phyloP scores from a whole-genome alignment of 768 basidiomycete species.

The Podaxis rugospora region DNA sequence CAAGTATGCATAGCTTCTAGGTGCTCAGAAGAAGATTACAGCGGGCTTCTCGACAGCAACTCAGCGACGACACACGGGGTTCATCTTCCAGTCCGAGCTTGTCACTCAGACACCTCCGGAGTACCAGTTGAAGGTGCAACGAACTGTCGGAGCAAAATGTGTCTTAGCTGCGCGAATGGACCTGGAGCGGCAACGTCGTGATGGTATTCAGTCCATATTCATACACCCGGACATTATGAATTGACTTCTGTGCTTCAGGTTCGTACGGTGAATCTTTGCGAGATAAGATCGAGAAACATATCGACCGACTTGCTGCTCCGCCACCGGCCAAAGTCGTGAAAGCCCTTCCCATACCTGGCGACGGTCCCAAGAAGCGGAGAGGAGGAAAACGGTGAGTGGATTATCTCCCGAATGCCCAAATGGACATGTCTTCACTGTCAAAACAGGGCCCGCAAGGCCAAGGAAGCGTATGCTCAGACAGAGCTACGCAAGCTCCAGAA shows the following conservation, averaged over 20 bases:
- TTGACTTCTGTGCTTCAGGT: conserved; percentile 32
- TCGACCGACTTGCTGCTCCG: conserved; percentile 89
- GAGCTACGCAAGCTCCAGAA: conserved; percentile 97
- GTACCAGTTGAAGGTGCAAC: conserved; percentile 86
- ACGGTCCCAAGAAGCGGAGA: conserved; percentile 91
- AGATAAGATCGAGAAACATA: conserved; percentile 89
- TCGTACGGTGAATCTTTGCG: conserved; percentile 77
- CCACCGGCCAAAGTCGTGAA: conserved; percentile 92
- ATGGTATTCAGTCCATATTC: conserved; percentile 48
- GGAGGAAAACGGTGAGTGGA: conserved; percentile 83
- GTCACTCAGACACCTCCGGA: conserved; percentile 84
- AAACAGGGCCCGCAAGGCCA: conserved; percentile 89
- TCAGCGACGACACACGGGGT: conserved; percentile 91
- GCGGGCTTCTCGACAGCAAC: conserved; percentile 87
- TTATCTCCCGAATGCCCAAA: not conserved
- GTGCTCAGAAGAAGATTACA: conserved; percentile 89
- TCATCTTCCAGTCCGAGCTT: conserved; percentile 91
- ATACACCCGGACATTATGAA: not conserved
- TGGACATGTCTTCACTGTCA: not conserved
- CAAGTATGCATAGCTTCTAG: conserved; percentile 62
- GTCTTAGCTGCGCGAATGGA: conserved; percentile 92
- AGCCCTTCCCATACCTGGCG: conserved; percentile 90
- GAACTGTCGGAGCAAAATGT: conserved; percentile 90
- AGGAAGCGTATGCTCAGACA: conserved; percentile 96
- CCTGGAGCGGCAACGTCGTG: conserved; percentile 74